phyloP scores from a whole-genome alignment of 106 monocot species.

The Dendrobium huoshanense region DNA sequence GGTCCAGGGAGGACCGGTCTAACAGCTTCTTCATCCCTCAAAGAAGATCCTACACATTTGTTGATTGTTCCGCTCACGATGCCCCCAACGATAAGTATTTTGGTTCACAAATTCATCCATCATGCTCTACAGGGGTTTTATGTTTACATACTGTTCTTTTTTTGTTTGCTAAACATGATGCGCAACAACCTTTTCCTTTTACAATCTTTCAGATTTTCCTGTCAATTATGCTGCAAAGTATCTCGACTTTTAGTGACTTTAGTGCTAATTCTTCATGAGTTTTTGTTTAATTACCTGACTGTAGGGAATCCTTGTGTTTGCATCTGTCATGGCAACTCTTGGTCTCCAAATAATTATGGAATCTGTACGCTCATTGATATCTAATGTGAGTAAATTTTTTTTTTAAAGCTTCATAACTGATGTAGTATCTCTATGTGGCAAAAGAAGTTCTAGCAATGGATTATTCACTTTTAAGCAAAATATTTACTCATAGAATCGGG shows the following conservation, averaged over 20 bases:
- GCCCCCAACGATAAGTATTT: background rate
- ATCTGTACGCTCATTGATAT: slow-evolving; percentile 64
- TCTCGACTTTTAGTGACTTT: background rate
- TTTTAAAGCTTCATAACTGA: background rate
- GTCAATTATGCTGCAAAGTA: background rate
- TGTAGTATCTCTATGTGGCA: slow-evolving; percentile 1
- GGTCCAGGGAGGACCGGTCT: too few relatives aligned
- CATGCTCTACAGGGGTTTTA: background rate
- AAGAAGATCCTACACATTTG: background rate
- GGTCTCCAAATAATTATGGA: slow-evolving; percentile 95
- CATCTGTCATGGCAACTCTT: slow-evolving; percentile 95
- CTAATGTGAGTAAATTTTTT: slow-evolving; percentile 49
- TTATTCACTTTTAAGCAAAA: background rate
- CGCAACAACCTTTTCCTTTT: background rate
- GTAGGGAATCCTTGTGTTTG: slow-evolving; percentile 98
- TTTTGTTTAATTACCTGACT: background rate
- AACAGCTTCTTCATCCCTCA: too few relatives aligned
- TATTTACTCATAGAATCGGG: background rate
- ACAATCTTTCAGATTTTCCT: background rate
- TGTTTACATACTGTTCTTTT: background rate
- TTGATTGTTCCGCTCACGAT: background rate
- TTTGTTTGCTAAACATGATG: background rate
- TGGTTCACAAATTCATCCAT: background rate
- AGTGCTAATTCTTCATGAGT: background rate
- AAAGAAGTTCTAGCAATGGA: background rate